Conservation (phyloP, 352 stramenopile species). For the Globisporangium apiculatum region DNA sequence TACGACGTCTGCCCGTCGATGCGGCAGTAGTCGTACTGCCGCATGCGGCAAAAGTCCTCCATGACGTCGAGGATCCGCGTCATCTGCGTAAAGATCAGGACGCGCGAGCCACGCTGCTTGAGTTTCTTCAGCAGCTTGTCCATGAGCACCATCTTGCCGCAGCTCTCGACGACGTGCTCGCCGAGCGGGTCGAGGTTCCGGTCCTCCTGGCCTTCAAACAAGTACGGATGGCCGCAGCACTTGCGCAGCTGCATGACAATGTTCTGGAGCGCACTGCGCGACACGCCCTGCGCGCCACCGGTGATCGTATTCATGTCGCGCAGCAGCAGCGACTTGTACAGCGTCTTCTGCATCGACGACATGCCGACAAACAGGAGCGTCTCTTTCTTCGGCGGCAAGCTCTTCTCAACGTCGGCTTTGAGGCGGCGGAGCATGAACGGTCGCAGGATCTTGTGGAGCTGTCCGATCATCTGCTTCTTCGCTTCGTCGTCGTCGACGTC, state of each 20-base stretch:
- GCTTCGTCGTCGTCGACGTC: constrained; percentile 84
- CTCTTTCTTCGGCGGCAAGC: constrained; percentile 96
- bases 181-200: constrained; percentile 91
- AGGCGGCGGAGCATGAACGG: constrained; percentile 97
- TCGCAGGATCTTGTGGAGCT: constrained; percentile 84
- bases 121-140: constrained; percentile 90
- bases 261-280: constrained; percentile 76
- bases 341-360: constrained; percentile 91
- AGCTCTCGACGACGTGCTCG: constrained; percentile 96
- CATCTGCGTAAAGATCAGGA: constrained; percentile 93
- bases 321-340: constrained; percentile 96
- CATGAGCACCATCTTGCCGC: constrained; percentile 96
- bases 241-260: constrained; percentile 88
- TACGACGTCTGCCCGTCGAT: constrained; percentile 88
- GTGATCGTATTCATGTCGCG: constrained; percentile 93
- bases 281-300: constrained; percentile 54
- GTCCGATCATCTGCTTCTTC: constrained; percentile 87
- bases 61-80: constrained; percentile 92
- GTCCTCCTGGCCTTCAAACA: constrained; percentile 96
- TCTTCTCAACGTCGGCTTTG: constrained; percentile 99
- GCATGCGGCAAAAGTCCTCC: constrained; percentile 95
- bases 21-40: constrained; percentile 84
- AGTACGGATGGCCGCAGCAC: constrained; percentile 88
- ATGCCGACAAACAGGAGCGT: constrained; percentile 91
- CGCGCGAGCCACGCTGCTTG: constrained; percentile 82